Percentiles rank a stretch among this genome's conserved stretches.
These are phyloP conservation scores for Thelephora terrestris DNA, from an alignment of 1,284 basidiomycete species.

Conservation along the genomic window DNA sequence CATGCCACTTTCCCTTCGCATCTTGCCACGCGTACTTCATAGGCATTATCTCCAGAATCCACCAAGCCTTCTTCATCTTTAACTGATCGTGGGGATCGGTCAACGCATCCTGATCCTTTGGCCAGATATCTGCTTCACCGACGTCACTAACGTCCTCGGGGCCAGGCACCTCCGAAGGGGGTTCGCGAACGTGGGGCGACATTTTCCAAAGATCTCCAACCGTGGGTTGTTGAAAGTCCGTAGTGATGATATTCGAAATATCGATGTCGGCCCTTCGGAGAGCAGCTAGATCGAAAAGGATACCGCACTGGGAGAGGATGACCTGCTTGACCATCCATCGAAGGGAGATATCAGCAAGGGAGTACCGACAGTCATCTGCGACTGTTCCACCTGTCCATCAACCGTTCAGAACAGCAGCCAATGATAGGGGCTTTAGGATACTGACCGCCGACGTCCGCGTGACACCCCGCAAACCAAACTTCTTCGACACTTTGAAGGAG, in stretches of 20 bases:
- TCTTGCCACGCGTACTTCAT: constrained; percentile 27
- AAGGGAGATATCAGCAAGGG: background rate
- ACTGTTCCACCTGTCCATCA: background rate
- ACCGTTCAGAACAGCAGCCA: too few relatives aligned
- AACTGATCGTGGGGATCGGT: constrained; percentile 29
- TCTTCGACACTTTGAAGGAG: constrained; percentile 30
- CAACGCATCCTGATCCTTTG: constrained; percentile 16
- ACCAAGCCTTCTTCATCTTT: constrained; percentile 23
- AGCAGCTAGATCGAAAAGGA: constrained; percentile 37
- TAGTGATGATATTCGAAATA: background rate
- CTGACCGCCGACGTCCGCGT: constrained; percentile 18
- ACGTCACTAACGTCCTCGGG: background rate
- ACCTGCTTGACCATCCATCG: constrained; percentile 27
- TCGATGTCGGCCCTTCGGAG: constrained; percentile 26
- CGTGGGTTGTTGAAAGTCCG: background rate
- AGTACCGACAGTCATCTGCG: background rate
- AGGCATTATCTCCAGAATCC: constrained; percentile 33
- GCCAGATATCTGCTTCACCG: background rate
- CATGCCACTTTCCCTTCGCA: constrained; percentile 24
- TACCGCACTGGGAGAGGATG: constrained; percentile 34
- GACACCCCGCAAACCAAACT: constrained; percentile 58
- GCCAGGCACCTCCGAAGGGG: background rate
- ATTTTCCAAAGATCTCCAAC: background rate
- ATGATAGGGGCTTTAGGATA: too few relatives aligned
- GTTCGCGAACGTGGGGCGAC: background rate